Evolutionary conservation across 2,329 filamentous ascomycete species (phyloP), one percentile per base, ranked within the genome.

Genomic region (Pyricularia pennisetigena): DNA sequence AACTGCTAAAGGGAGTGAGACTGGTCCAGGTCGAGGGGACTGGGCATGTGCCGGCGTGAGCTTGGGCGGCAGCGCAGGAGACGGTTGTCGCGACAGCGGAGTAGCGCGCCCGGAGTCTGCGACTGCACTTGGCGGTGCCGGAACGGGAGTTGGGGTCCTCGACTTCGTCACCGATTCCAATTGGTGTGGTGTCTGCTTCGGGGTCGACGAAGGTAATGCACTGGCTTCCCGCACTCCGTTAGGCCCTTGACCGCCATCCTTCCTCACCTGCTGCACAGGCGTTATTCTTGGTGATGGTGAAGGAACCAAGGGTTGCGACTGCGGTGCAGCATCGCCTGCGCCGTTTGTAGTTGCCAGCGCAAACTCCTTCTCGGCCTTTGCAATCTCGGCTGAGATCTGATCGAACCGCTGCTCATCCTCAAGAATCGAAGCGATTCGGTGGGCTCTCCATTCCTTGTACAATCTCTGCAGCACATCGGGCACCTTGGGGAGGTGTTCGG

Each of bases 391-490:
- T 12, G 59, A 85, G 62, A 94, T 79, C 23, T 79, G 79, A 29
- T 85, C 83, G 74, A 90, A 90, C 67, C 82, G 83, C 69, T 82
- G 83, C 80, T 97, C 94, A 70, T 95, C 90, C 68, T 90, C 86
- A 69, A 85, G 83, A 69, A 97, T 91, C 73, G 90, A 85, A 68
- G 82, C 81, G n/a, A 93, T 84, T 65, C 90, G 82, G 62, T 89
- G 82, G 64, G 90, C 86, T 71, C 88, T 85, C 76, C 96, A 97
- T 70, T 86, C 84, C 14, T 86, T 83, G 75, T 95, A 96, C 1
- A 97, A 82, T 71, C 89, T 87, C 69, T 89, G 83, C 65, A 96
- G 85, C 63, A 97, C 79, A 30, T 83, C 80, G 0, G 91, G 90
- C 1, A 96, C 82, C 71, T 90, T 87, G 66, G 90, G 86, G 30